Percentiles rank a stretch among this genome's conserved stretches.
Evolutionary conservation across 2,329 filamentous ascomycete species (phyloP).

Genomic region (Penicillium sp.): DNA sequence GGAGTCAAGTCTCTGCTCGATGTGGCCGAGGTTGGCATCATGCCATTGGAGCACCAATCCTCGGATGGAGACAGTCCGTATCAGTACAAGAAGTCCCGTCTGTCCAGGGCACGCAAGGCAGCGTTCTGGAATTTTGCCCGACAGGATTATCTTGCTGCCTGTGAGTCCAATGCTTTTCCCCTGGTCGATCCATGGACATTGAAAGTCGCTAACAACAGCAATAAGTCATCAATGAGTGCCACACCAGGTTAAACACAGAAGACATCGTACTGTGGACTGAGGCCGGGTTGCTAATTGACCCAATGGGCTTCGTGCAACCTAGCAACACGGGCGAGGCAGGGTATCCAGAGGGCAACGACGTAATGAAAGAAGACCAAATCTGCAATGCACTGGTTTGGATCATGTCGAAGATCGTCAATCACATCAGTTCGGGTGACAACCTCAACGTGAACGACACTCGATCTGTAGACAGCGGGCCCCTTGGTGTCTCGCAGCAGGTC

Average conservation of each 20-base stretch:
- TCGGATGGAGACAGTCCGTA: conserved; percentile 49
- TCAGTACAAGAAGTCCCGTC: conserved; percentile 44
- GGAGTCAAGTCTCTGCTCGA: conserved; percentile 68
- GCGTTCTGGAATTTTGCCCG: conserved; percentile 72
- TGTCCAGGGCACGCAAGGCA: conserved; percentile 63
- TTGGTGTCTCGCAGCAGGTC: conserved; percentile 47
- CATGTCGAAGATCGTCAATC: conserved; percentile 70
- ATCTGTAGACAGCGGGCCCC: conserved; percentile 36
- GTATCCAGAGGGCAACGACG: conserved; percentile 44
- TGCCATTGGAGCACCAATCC: conserved; percentile 47
- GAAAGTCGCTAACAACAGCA: conserved; percentile 12
- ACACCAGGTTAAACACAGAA: conserved; percentile 66
- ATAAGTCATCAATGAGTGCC: conserved; percentile 61
- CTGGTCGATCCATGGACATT: not conserved
- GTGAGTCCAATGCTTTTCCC: conserved; percentile 43
- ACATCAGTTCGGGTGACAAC: conserved; percentile 64
- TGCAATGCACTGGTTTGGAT: conserved; percentile 71
- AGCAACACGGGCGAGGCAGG: conserved; percentile 45
- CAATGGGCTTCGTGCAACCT: conserved; percentile 57
- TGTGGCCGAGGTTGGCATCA: conserved; percentile 50
- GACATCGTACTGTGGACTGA: conserved; percentile 69
- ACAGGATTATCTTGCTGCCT: conserved; percentile 69
- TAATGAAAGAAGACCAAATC: conserved; percentile 68
- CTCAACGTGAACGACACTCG: conserved; percentile 42
- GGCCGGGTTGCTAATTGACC: conserved; percentile 65